Base-by-base conservation (phyloP, 75 land plant species). In the Cunninghamia lanceolata region DNA sequence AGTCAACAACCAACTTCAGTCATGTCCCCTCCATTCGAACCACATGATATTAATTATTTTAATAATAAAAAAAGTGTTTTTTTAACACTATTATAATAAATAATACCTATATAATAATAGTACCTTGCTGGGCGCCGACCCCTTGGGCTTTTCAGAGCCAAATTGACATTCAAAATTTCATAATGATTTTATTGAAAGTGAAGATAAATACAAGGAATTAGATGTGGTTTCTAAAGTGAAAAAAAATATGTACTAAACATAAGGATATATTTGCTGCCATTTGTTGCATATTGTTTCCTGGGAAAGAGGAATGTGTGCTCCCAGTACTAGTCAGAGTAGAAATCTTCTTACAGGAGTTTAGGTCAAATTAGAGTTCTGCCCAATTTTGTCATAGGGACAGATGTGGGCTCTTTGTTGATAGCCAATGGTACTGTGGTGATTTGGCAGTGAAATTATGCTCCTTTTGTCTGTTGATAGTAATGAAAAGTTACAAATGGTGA, bases 291-390 rank as follows among this genome's bases (percentile, higher is more conserved):
- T 63, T 45, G 75, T 50, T 32, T 84, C 11, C 43, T 71, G 46
- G 83, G 42, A 85, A 84, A 85, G 85, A 50, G 43, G 86, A 88
- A 83, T 84, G 83, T 0, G 71, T 54, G 32, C 28, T 85, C 28
- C 73, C 50, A 42, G 13, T 2, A 30, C 1, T 83, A 38, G n/a
- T 76, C 85, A 87, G 50, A 53, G 84, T 16, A 53, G 10, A 53
- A 35, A 35, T 19, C 28, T 77, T 84, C 92, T 25, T 94, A 11
- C 80, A 82, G 96, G 96, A 68, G 92, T 80, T 34, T 50, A 46
- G 90, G 92, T 70, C 93, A 93, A 84, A 45, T 90, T 21, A 82
- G 89, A 83, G 80, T 88, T 42, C 84, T 93, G 81, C 35, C 81
- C 56, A 88, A 85, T 28, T 84, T 15, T 78, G 40, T 85, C 84